Evolutionary conservation across 345 rosid species (phyloP).

Genomic region (Populus davidiana): DNA sequence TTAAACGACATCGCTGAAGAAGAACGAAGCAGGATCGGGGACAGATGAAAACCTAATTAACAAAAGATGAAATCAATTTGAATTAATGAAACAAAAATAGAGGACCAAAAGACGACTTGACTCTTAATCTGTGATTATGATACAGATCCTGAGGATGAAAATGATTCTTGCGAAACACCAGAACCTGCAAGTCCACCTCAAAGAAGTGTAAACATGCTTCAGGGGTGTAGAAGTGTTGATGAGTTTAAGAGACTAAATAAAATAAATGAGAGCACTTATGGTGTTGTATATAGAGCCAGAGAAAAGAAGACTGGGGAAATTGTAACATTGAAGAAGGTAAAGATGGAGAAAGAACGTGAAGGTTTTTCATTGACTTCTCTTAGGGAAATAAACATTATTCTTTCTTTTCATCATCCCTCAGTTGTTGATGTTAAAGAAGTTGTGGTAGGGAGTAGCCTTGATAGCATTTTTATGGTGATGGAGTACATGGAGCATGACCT

Average conservation of each 20-base stretch:
- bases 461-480: constrained; percentile 98
- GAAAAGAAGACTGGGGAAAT: constrained; percentile 90
- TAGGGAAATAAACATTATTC: constrained; percentile 93
- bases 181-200: constrained; percentile 59
- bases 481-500: constrained; percentile 99
- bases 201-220: constrained; percentile 91
- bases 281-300: constrained; percentile 94
- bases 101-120: no score
- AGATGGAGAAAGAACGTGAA: constrained; percentile 99
- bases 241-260: constrained; percentile 96
- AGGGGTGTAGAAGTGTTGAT: constrained; percentile 95
- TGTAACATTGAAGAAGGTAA: constrained; percentile 96
- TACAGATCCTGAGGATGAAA: constrained; percentile 54
- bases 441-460: constrained; percentile 89
- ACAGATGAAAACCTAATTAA: no score
- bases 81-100: no score
- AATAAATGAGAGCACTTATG: constrained; percentile 99
- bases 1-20: no score
- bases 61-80: no score
- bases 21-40: no score
- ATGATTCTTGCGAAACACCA: constrained; percentile 47
- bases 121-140: constrained; percentile 19
- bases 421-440: constrained; percentile 98
- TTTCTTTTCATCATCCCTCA: constrained; percentile 92
- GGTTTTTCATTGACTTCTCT: constrained; percentile 94